Evolutionary conservation across 495 filamentous ascomycete genomes (phyloP), one percentile per base, ranked within the genome.

Genomic region (Penicillium cataractarum): DNA sequence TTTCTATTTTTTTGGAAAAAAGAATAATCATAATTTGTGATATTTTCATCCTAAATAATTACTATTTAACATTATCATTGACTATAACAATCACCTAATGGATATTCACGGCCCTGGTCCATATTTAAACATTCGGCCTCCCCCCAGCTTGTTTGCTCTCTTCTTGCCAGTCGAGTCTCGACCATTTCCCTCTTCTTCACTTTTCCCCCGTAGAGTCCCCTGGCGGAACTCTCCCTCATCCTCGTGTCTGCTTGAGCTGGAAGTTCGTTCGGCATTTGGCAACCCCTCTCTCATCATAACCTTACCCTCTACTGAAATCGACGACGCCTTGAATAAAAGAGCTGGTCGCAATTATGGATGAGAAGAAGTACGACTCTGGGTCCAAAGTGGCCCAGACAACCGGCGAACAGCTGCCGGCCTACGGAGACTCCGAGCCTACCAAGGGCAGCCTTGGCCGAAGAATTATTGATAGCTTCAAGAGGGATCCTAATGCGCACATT

Each of bases 401-500:
- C 27, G 29, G 62, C 13, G 76, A 79, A 19, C 62, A 65, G 13
- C 61, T 71, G 27, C 77, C 78, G 0, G 55, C 57, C 35, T 83
- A 82, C 62, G 81, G 81, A 27, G 74, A 82, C 51, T 65, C 76
- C 4, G 60, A 70, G 24, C n/a, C 66, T 1, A 71, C 75, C 2
- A 62, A 66, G 31, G 73, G 62, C 12, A 65, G 68, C 53, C 67
- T 81, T 8, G 52, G 84, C 0, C 70, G 75, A 13, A 82, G 84
- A 26, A 78, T 92, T 61, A 60, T 90, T 58, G 88, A 96, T 74
- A 89, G 91, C 69, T 97, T 98, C 82, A 88, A 87, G 67, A 82
- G 89, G 29, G 92, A 97, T 63, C 91, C 92, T 2, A 86, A 87
- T 69, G 78, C 82, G 5, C 81, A 81, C 51, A 80, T 88, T 29